Base-by-base conservation (phyloP, 2,329 filamentous ascomycete genomes). In the Dothidotthia symphoricarpi region DNA sequence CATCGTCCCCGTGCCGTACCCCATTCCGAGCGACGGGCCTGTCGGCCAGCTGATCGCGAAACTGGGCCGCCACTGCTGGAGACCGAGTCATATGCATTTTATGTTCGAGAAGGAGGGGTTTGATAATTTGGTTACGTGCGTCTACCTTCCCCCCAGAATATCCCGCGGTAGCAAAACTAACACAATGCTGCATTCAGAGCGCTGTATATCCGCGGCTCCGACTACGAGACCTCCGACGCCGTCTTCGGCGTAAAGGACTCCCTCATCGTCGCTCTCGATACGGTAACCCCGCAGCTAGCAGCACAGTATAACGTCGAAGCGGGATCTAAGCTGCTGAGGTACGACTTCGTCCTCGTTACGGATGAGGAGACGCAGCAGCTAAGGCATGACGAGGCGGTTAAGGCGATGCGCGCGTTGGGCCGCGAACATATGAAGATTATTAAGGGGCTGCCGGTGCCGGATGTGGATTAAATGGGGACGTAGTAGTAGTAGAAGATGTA, bases 221-320 rank as follows among this genome's bases (percentile, higher is more conserved):
- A 84, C 1, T 93, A 91, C 61, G 86, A 91, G 69, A 86, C 80
- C 1, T 86, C 84, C 0, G 88, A 94, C 59, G 86, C 87, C 0
- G 88, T 94, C 1, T 94, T 94, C 54, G 88, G 88, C 14, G 87
- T 94, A 40, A 95, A 94, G 65, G 76, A 88, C 60, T 87, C 83
- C 17, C 72, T 94, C 10, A 86, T 66, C 14, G 51, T 66, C 1
- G 52, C 41, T 11, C 40, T 67, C 6, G 52, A 54, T 3, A 59
- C 47, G 1, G 60, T 64, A 15, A 49, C 49, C 6, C 28, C 55
- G 0, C 52, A 59, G 28, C 53, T 59, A 38, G 59, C 54, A n/a
- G 47, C 53, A 34, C 41, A 59, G 28, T 65, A 89, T 59, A 75
- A 71, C 12, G 80, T 88, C 5, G 63, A 76, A 22, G 78, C 83